Conservation (phyloP, 139 green algal genomes). For the Chlorella sp. region DNA sequence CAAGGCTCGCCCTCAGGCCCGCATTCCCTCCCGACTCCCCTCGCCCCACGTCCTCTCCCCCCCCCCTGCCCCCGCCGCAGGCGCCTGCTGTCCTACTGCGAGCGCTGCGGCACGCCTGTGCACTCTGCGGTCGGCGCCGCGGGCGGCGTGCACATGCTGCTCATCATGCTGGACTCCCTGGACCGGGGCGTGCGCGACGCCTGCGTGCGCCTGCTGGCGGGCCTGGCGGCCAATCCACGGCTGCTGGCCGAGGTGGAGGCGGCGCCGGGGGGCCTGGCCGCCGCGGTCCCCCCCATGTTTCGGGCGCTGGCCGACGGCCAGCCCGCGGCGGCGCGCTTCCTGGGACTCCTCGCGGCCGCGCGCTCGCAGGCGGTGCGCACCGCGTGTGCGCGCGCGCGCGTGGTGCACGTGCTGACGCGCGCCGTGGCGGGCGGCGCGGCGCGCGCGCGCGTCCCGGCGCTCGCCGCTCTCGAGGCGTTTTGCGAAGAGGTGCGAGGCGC, state of each 20-base stretch:
- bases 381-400: too few species aligned
- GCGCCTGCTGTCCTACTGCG: slow-evolving; percentile 25
- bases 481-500: too few species aligned
- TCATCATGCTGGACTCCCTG: slow-evolving; percentile 30
- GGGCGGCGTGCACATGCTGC: slow-evolving; percentile 28
- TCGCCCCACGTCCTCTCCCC: too few species aligned
- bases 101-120: slow-evolving; percentile 13
- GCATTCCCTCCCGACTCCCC: not conserved
- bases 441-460: too few species aligned
- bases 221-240: slow-evolving; percentile 10
- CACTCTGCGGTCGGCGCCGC: not conserved
- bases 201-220: slow-evolving; percentile 20
- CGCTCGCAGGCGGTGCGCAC: slow-evolving; percentile 1
- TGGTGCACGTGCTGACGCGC: too few species aligned
- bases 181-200: slow-evolving; percentile 12
- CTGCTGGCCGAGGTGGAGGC: slow-evolving; percentile 12
- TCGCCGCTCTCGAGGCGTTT: too few species aligned
- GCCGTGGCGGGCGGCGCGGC: too few species aligned
- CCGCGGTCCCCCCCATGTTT: slow-evolving; percentile 26
- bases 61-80: not conserved
- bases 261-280: slow-evolving; percentile 12
- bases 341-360: slow-evolving; percentile 18
- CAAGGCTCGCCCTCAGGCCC: too few species aligned
- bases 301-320: slow-evolving; percentile 20
- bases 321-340: slow-evolving; percentile 17